Evolutionary conservation across 768 basidiomycete species (phyloP).

Genomic region (Strobilomyces dryophilus): DNA sequence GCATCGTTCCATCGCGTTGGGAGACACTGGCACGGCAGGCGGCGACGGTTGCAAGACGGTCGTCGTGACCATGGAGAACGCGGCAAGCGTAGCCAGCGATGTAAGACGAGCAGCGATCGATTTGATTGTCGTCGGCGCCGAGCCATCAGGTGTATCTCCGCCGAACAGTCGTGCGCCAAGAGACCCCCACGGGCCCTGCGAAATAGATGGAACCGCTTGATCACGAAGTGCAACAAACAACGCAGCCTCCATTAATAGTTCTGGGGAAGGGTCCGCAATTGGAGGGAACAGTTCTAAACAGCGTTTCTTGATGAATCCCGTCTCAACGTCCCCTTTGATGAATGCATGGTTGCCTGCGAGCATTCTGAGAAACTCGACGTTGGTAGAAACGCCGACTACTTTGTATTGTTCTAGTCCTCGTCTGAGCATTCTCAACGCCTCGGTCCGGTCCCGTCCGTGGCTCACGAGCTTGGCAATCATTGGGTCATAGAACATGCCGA

Average conservation of each 20-base stretch:
- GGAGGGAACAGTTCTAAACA: conserved; percentile 76
- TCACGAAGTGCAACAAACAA: conserved; percentile 72
- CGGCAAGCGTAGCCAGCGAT: conserved; percentile 50
- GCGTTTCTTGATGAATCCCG: conserved; percentile 93
- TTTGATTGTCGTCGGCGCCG: conserved; percentile 35
- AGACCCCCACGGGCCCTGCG: conserved; percentile 61
- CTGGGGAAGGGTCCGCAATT: conserved; percentile 50
- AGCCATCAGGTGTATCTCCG: conserved; percentile 42
- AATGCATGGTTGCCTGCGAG: conserved; percentile 79
- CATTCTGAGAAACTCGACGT: conserved; percentile 80
- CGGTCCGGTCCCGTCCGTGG: conserved; percentile 77
- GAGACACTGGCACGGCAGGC: conserved; percentile 49
- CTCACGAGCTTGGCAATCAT: conserved; percentile 93
- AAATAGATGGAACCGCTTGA: conserved; percentile 30
- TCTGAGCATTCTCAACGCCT: conserved; percentile 76
- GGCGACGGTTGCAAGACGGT: conserved; percentile 68
- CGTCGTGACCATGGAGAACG: conserved; percentile 52
- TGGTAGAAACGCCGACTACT: conserved; percentile 88
- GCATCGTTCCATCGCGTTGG: conserved; percentile 65
- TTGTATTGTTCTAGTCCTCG: conserved; percentile 84
- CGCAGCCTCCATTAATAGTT: conserved; percentile 73
- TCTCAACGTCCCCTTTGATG: conserved; percentile 77
- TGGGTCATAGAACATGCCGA: conserved; percentile 87
- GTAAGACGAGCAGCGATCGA: conserved; percentile 55
- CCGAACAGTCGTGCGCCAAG: conserved; percentile 76